These are phyloP conservation scores for Mariannaea sp. DNA, from an alignment of 2,329 filamentous ascomycete genomes.

Conservation along the genomic window DNA sequence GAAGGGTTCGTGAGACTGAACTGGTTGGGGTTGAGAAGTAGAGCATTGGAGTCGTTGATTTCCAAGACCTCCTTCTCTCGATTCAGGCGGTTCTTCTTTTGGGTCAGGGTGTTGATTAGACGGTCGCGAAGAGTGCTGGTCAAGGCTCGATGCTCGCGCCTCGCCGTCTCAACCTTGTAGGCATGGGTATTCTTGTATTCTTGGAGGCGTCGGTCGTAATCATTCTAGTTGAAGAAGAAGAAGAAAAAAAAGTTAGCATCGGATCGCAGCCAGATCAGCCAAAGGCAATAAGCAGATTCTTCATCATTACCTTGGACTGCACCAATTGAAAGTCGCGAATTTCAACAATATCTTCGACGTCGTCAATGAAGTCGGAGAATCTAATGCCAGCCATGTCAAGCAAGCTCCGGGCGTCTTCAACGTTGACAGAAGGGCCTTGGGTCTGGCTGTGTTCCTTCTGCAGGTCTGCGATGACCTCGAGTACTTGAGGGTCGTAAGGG, in stretches of 20 bases:
- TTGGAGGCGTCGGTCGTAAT: slow-evolving; percentile 65
- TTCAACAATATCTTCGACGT: slow-evolving; percentile 87
- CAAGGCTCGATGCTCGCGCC: slow-evolving; percentile 63
- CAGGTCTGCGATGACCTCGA: slow-evolving; percentile 72
- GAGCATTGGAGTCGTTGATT: slow-evolving; percentile 67
- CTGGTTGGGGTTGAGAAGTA: slow-evolving; percentile 70
- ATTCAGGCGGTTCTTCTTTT: slow-evolving; percentile 67
- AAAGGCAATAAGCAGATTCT: slow-evolving; percentile 12
- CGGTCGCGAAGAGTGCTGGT: slow-evolving; percentile 66
- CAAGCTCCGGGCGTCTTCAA: slow-evolving; percentile 58
- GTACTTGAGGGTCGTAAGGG: slow-evolving; percentile 72
- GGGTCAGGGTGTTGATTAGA: slow-evolving; percentile 67
- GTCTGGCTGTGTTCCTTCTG: slow-evolving; percentile 60
- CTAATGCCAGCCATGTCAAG: slow-evolving; percentile 79
- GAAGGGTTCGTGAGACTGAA: slow-evolving; percentile 68
- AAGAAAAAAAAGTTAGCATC: slow-evolving; percentile 23
- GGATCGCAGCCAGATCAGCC: slow-evolving; percentile 2
- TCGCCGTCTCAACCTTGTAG: slow-evolving; percentile 67
- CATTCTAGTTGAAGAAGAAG: slow-evolving; percentile 51
- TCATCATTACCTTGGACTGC: slow-evolving; percentile 74
- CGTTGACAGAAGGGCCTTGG: slow-evolving; percentile 45
- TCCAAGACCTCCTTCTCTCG: slow-evolving; percentile 72
- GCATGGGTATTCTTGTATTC: slow-evolving; percentile 63
- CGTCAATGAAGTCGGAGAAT: slow-evolving; percentile 83
- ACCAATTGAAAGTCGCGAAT: slow-evolving; percentile 83